A percentile compares a stretch with the other conserved stretches of the same genome.
Evolutionary conservation across 148 eudicot genomes (phyloP).

Genomic region (Simmondsia chinensis): DNA sequence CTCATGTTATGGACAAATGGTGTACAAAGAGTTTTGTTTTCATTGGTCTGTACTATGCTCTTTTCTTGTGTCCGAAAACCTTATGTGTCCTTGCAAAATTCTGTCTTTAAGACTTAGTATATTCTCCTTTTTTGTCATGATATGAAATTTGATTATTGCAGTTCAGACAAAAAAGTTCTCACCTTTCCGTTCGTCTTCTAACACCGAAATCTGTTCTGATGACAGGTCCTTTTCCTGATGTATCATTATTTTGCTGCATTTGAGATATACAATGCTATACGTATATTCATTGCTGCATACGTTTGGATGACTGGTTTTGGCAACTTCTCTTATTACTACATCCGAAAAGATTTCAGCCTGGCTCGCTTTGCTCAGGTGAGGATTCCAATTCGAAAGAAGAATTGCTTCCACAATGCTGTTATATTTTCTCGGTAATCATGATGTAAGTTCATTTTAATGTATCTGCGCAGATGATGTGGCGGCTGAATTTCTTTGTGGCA

Average conservation of each 20-base stretch:
- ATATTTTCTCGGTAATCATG: background rate
- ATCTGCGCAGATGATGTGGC: conserved; percentile 98
- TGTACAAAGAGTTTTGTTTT: no score
- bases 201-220: background rate
- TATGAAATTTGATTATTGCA: background rate
- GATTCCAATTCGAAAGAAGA: no score
- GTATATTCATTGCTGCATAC: conserved; percentile 84
- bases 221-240: conserved; percentile 82
- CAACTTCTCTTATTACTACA: conserved; percentile 90
- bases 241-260: conserved; percentile 94
- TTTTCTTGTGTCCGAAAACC: no score
- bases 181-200: background rate
- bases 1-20: no score
- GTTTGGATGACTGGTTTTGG: conserved; percentile 99
- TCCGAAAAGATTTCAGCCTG: conserved; percentile 87
- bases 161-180: background rate
- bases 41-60: no score
- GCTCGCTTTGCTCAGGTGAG: conserved; percentile 90
- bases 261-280: conserved; percentile 88
- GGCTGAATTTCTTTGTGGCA: conserved; percentile 85
- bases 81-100: no score
- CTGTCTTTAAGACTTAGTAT: no score
- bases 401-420: no score
- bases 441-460: conserved; percentile 14
- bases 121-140: no score